phyloP scores from a whole-genome alignment of 2,329 filamentous ascomycete species.

The Neonectria sp. region DNA sequence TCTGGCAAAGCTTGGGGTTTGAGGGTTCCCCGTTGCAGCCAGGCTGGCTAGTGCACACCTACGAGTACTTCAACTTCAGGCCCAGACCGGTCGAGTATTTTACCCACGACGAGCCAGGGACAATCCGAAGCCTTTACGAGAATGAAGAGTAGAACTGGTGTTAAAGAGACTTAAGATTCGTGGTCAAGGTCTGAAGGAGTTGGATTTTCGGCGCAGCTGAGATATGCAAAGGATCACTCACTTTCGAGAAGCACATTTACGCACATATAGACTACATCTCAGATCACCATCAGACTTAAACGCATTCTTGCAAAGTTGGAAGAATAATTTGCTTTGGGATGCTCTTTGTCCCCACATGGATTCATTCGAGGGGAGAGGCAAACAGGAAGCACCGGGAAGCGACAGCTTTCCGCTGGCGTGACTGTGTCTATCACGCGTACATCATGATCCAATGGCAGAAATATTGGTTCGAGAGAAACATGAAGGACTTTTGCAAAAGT shows the following conservation, averaged over 20 bases:
- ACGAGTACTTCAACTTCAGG: not conserved
- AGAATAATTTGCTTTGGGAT: no score
- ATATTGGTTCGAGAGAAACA: slow-evolving; percentile 51
- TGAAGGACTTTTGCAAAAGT: slow-evolving; percentile 42
- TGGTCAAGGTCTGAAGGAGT: not conserved
- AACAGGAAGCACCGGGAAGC: not conserved
- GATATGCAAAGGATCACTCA: no score
- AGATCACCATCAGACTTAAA: no score
- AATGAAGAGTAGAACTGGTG: not conserved
- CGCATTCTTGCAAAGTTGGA: no score
- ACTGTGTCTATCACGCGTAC: slow-evolving; percentile 47
- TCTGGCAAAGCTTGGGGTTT: slow-evolving; percentile 18
- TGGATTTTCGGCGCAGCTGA: not conserved
- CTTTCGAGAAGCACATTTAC: no score
- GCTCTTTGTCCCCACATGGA: slow-evolving; percentile 40
- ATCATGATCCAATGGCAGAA: slow-evolving; percentile 50
- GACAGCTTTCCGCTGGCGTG: slow-evolving; percentile 52
- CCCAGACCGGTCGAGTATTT: not conserved
- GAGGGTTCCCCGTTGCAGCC: slow-evolving; percentile 5
- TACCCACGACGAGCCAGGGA: not conserved
- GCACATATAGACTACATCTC: no score
- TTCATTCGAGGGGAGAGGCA: slow-evolving; percentile 47
- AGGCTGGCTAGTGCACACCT: not conserved
- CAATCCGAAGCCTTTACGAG: not conserved
- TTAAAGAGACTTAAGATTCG: not conserved